phyloP scores from a whole-genome alignment of 2,329 filamentous ascomycete species.

The Bipolaris gigantea region DNA sequence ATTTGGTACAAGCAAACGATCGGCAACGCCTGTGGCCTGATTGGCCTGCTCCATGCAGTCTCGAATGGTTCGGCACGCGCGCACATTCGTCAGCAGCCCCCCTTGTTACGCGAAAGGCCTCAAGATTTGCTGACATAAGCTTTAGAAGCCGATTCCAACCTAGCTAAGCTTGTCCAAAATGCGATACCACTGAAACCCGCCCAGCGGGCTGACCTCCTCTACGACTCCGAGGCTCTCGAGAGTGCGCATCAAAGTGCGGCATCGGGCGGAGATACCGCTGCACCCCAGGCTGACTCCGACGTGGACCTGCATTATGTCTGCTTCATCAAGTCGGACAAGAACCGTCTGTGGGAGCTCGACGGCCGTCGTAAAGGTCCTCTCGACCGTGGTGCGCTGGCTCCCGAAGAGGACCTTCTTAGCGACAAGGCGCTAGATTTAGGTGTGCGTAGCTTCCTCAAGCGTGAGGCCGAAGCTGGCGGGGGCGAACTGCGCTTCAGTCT shows the following conservation, averaged over 20 bases:
- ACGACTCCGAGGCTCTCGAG: conserved; percentile 75
- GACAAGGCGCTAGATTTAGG: conserved; percentile 74
- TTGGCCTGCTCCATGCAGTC: conserved; percentile 83
- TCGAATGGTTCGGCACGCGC: conserved; percentile 72
- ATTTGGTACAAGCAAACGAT: conserved; percentile 97
- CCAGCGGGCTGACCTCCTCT: conserved; percentile 72
- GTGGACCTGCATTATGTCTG: conserved; percentile 96
- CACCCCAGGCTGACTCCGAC: conserved; percentile 75
- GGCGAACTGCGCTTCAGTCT: conserved; percentile 66
- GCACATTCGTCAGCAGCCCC: conserved; percentile 33
- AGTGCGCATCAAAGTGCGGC: conserved; percentile 78
- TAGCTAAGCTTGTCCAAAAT: conserved; percentile 66
- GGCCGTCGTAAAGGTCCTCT: conserved; percentile 73
- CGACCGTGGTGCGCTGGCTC: conserved; percentile 55
- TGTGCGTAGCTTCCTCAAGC: conserved; percentile 61
- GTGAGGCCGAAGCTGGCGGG: conserved; percentile 57
- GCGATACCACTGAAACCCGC: conserved; percentile 70
- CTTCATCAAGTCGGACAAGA: conserved; percentile 77
- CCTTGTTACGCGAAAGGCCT: neutral
- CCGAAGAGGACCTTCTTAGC: conserved; percentile 59
- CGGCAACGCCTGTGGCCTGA: conserved; percentile 88
- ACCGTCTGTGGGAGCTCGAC: conserved; percentile 77
- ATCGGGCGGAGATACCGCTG: conserved; percentile 72
- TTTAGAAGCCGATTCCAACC: conserved; percentile 54
- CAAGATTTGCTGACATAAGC: conserved; percentile 17